Evolutionary conservation across 73 alveolate species (phyloP), one percentile per base, ranked within the genome.

Genomic region (Paramecium sexaurelia): DNA sequence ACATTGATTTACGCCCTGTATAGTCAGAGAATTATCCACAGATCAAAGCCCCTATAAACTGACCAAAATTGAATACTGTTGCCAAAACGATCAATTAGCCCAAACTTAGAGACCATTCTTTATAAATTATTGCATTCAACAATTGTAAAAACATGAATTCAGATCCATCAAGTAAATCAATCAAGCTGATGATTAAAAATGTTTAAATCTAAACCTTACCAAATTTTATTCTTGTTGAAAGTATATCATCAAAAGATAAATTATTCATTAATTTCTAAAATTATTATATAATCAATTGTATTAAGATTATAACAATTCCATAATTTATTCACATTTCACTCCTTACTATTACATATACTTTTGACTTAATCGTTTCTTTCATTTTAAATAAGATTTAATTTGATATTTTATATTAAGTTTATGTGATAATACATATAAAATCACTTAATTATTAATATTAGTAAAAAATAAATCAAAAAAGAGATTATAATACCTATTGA

Each of bases 151-250:
- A 88, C 47, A 68, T 41, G 26, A 43, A 26, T 35, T 88, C 94
- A 3, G 90, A 33, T 88, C 94, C 94, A 68, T 88, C 94, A 6
- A 88, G 55, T 40, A 88, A 88, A 88, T 69, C 94, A 41, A 88
- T 41, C 6, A 88, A 51, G 24, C 83, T 43, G 20, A 88, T 82
- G 1, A 88, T 43, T 43, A 26, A 13, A 11, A 88, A 68, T 13
- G 73, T 39, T 11, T 56, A 10, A 20, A 88, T 88, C 73, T 88
- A 33, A 88, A 47, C 78, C 61, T 39, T 40, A 11, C 94, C 94
- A 88, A 69, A 69, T 39, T 71, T 71, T 3, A 69, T 88, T 69
- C 51, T 24, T 5, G 36, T 26, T 5, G 94, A 69, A 13, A 88
- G 90, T 3, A 88, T 69, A 41, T 67, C 55, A 69, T 88, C 94